Evolutionary conservation across 768 basidiomycete genomes (phyloP), one percentile per base, ranked within the genome.

Genomic region (Coprinopsis cinerea): DNA sequence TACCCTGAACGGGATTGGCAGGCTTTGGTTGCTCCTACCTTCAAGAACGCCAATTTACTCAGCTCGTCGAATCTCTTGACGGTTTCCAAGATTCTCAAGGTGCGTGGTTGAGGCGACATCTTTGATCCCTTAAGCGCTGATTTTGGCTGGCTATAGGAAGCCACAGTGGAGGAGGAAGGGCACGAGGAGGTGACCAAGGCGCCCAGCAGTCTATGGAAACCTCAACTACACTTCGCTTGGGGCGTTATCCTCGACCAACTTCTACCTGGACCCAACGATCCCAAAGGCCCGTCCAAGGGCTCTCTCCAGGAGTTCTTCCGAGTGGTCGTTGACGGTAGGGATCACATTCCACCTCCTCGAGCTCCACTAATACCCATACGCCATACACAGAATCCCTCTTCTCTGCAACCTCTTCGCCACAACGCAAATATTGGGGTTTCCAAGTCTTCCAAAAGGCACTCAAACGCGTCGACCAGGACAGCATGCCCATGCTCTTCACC

Each of bases 371-470:
- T 20, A 32, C 25, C 28, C 17, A 6, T 39, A n/a, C n/a, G n/a
- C 18, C 37, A 11, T 20, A 20, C 37, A 24, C 57, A 97, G 94
- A 95, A 63, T 85, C 89, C 1, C 68, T 97, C 36, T 96, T 97
- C 61, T 82, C 88, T 5, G 72, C 83, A 5, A 85, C 85, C 17
- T 82, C 93, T 0, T 93, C 93, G 0, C 71, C 85, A 0, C 85
- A 93, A 64, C 81, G 92, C 44, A 95, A 96, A 67, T 91, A 86
- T 60, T 94, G 91, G 87, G 95, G 93, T n/a, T 95, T 98, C 70
- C 85, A 87, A 57, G 78, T 95, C 17, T 89, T 97, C 68, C 80
- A 84, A 59, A 85, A 81, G 55, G 82, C 91, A 6, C 70, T 96
- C 35, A 76, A 79, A 14, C 81, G 82, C 30, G 76, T 90, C 25